Conservation (phyloP, 768 basidiomycete species). For the Leccinellum albellum region DNA sequence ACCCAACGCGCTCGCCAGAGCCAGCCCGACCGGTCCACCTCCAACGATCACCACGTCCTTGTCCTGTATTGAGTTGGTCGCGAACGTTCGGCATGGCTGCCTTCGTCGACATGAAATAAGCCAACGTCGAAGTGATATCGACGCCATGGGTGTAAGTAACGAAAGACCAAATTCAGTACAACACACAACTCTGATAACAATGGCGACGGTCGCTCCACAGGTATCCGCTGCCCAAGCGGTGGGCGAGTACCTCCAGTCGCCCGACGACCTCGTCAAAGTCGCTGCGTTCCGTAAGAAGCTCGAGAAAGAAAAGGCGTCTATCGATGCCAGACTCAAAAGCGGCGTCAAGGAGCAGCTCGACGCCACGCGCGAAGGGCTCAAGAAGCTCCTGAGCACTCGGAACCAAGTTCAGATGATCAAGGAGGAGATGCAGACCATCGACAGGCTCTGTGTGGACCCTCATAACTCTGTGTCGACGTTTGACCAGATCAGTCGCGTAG, state of each 20-base stretch:
- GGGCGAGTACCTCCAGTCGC: conserved; percentile 87
- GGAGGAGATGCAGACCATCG: conserved; percentile 82
- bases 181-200: background rate
- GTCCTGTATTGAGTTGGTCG: conserved; percentile 36
- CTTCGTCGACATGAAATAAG: conserved; percentile 3
- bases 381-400: conserved; percentile 73
- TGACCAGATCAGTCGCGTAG: conserved; percentile 91
- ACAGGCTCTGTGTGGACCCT: conserved; percentile 73
- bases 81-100: conserved; percentile 12
- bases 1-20: conserved; percentile 86
- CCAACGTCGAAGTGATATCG: background rate
- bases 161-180: background rate
- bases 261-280: conserved; percentile 90
- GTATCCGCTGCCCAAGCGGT: conserved; percentile 83
- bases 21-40: conserved; percentile 88
- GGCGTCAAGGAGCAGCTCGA: conserved; percentile 93
- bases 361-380: conserved; percentile 82
- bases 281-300: conserved; percentile 88
- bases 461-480: conserved; percentile 78
- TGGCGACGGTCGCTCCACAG: conserved; percentile 44
- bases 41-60: conserved; percentile 93
- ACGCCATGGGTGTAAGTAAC: background rate
- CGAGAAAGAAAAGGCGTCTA: conserved; percentile 93
- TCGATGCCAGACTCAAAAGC: conserved; percentile 84
- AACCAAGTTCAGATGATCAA: conserved; percentile 76